Evolutionary conservation across 768 basidiomycete genomes (phyloP).

Genomic region (Termitomyces sp.): DNA sequence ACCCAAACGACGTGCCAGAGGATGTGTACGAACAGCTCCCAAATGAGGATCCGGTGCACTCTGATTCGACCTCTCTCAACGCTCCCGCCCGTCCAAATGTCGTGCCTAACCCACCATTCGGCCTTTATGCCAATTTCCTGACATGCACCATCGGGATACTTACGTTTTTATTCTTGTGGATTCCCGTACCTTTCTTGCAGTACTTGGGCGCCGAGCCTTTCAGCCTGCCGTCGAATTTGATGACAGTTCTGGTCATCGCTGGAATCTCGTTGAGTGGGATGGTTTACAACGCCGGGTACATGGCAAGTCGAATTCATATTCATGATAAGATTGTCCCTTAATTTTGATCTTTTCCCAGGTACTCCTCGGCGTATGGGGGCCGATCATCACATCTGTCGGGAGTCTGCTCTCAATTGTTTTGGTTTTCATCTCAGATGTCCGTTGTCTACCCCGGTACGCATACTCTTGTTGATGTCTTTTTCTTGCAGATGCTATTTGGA

Average conservation of each 20-base stretch:
- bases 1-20: slow-evolving; percentile 43
- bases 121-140: slow-evolving; percentile 77
- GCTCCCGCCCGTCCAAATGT: slow-evolving; percentile 20
- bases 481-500: slow-evolving; percentile 47
- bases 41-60: slow-evolving; percentile 16
- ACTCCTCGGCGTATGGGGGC: slow-evolving; percentile 82
- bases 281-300: slow-evolving; percentile 79
- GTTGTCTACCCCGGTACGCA: slow-evolving; percentile 10
- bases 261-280: slow-evolving; percentile 71
- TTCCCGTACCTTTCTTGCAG: slow-evolving; percentile 73
- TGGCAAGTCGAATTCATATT: slow-evolving; percentile 43
- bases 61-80: slow-evolving; percentile 1
- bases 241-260: slow-evolving; percentile 44
- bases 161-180: slow-evolving; percentile 72
- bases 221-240: slow-evolving; percentile 46
- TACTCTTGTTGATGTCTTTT: neutral
- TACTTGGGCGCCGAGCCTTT: slow-evolving; percentile 61
- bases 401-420: slow-evolving; percentile 93
- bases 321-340: neutral
- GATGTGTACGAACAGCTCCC: slow-evolving; percentile 40
- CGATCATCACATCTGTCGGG: slow-evolving; percentile 82
- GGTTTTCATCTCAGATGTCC: slow-evolving; percentile 72
- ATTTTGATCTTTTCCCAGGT: slow-evolving; percentile 38
- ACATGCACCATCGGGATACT: slow-evolving; percentile 76
- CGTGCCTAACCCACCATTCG: slow-evolving; percentile 67